phyloP scores from a whole-genome alignment of 2,329 filamentous ascomycete genomes.

The Curvularia hawaiiensis region DNA sequence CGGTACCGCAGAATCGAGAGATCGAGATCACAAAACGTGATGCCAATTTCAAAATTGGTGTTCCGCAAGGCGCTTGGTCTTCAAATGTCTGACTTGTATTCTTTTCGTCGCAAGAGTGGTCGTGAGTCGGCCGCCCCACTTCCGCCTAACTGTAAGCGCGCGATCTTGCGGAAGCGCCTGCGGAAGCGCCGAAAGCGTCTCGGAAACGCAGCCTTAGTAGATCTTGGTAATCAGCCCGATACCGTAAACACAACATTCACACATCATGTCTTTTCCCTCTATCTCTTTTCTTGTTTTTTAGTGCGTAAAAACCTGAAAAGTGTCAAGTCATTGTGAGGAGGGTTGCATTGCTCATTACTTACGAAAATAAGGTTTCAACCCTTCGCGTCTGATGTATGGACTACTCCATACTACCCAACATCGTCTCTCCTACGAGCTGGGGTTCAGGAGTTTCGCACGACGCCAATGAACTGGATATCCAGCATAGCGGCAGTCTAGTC shows the following conservation, averaged over 20 bases:
- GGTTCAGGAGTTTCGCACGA: background rate
- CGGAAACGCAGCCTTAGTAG: background rate
- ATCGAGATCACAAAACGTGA: background rate
- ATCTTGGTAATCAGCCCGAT: background rate
- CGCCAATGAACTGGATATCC: background rate
- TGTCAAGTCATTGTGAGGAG: background rate
- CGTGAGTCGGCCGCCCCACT: background rate
- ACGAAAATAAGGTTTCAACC: background rate
- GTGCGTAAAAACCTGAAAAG: background rate
- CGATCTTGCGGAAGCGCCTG: slow-evolving; percentile 9
- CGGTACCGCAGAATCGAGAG: slow-evolving; percentile 3
- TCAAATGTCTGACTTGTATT: background rate
- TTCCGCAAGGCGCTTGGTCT: background rate
- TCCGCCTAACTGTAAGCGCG: slow-evolving; percentile 2
- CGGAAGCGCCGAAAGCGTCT: slow-evolving; percentile 8
- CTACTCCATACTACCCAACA: too few relatives aligned
- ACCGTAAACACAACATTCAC: background rate
- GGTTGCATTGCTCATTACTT: background rate
- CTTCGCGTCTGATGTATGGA: background rate
- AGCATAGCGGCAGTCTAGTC: background rate
- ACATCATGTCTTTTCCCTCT: background rate
- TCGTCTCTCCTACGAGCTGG: background rate
- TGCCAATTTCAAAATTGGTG: background rate
- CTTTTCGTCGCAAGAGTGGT: background rate
- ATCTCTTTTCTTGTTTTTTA: background rate